Base-by-base conservation (phyloP, 371 early-diverging fungal genomes). In the Thermomucor indicae-seudaticae region DNA sequence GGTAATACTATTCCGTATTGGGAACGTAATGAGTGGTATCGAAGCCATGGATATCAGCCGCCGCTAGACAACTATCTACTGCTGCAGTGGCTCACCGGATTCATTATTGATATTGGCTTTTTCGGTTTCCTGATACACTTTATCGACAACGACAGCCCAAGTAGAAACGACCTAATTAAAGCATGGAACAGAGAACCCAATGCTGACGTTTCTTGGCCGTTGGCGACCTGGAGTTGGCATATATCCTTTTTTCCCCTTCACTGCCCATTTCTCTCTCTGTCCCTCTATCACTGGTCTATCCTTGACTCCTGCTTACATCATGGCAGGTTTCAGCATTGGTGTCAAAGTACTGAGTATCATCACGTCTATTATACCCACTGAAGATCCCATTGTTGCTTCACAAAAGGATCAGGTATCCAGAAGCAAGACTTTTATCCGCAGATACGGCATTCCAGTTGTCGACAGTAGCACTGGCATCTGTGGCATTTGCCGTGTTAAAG, bases 401-500 rank as follows among this genome's bases (percentile, higher is more conserved):
- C 65, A 69, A 35, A 52, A 56, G 25, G 60, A 63, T 14, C 55
- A 67, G 4, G 58, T 65, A 14, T 65, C 67, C 0, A 70, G 90
- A n/a, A 84, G 88, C 53, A 58, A 79, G 44, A 70, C 80, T 19
- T 91, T 83, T 55, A 76, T 81, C 11, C 80, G 84, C 47, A 49
- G 59, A 25, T 69, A 75, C 44, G 91, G 91, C 17, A 65, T 83
- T 17, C 84, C 91, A 3, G 88, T 85, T 0, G 83, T 90, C 25
- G 85, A 89, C 57, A 61, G 67, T 1, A 58, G 47, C 28, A 77
- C 85, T 5, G 47, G 70, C 3, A 49, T 76, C 10, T 91, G 92
- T 54, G 76, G 81, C 20, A 81, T 91, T n/a, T 91, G 92, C 61
- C 69, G 84, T 4, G 79, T 87, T 5, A 62, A 67, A 38, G 85